These are phyloP conservation scores for Hyaloscypha variabilis DNA, from an alignment of 495 filamentous ascomycete genomes.

Conservation along the genomic window DNA sequence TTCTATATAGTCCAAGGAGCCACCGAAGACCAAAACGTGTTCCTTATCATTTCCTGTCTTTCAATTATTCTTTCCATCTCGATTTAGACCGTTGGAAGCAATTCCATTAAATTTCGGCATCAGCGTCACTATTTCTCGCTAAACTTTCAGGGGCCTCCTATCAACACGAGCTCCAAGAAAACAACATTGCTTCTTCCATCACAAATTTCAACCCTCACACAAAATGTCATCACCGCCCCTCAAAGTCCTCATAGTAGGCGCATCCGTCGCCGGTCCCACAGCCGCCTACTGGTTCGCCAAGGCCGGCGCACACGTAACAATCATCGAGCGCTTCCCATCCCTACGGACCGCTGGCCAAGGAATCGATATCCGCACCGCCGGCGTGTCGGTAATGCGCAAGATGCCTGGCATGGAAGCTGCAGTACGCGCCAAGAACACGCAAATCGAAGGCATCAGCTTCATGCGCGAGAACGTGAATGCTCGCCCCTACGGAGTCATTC, in stretches of 20 bases:
- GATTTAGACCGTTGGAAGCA: too few species aligned
- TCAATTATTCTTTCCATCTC: too few species aligned
- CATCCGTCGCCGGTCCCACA: slow-evolving; percentile 46
- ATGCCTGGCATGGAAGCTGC: slow-evolving; percentile 52
- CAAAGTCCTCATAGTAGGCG: slow-evolving; percentile 42
- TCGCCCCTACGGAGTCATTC: slow-evolving; percentile 37
- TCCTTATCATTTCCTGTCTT: too few species aligned
- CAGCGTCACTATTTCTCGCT: too few species aligned
- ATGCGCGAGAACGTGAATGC: slow-evolving; percentile 38
- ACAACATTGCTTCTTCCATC: too few species aligned
- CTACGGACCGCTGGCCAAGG: slow-evolving; percentile 51
- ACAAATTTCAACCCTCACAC: not conserved
- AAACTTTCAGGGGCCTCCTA: too few species aligned
- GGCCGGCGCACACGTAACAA: slow-evolving; percentile 48
- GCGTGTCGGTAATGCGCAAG: slow-evolving; percentile 50
- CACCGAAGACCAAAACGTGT: too few species aligned
- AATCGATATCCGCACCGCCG: slow-evolving; percentile 54
- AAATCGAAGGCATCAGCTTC: slow-evolving; percentile 47
- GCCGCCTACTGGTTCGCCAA: slow-evolving; percentile 56
- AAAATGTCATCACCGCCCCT: slow-evolving; percentile 34
- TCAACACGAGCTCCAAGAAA: too few species aligned
- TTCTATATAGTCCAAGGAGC: too few species aligned
- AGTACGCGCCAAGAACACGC: slow-evolving; percentile 42
- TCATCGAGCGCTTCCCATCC: slow-evolving; percentile 53
- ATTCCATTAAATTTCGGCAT: too few species aligned